phyloP scores from a whole-genome alignment of 192 early-diverging fungal genomes.

The Coemansia erecta region DNA sequence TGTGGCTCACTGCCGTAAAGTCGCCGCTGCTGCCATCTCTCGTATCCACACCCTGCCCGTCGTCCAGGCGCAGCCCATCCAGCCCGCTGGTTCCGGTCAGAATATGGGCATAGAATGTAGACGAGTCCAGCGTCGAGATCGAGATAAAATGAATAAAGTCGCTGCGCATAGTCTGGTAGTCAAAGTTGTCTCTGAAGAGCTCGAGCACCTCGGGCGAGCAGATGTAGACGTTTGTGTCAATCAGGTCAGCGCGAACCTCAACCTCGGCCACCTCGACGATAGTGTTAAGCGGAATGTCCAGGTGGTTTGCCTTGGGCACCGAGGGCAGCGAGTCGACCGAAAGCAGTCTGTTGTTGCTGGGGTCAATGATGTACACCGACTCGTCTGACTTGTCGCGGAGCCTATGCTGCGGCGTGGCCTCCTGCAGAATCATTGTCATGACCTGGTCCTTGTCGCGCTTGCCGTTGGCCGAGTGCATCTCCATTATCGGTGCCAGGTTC shows the following conservation, averaged over 20 bases:
- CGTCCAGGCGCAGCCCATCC: slow-evolving; percentile 31
- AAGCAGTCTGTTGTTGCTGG: slow-evolving; percentile 71
- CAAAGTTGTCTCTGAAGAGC: slow-evolving; percentile 96
- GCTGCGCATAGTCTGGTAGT: slow-evolving; percentile 86
- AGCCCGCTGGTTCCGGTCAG: slow-evolving; percentile 60
- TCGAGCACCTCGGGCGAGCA: slow-evolving; percentile 90
- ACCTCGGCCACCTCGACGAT: slow-evolving; percentile 58
- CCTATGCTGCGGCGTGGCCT: slow-evolving; percentile 62
- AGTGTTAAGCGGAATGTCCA: slow-evolving; percentile 48
- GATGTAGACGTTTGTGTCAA: slow-evolving; percentile 91
- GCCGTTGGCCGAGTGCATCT: slow-evolving; percentile 75
- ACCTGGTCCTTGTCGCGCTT: slow-evolving; percentile 77
- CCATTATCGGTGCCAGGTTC: slow-evolving; percentile 69
- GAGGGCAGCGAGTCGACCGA: slow-evolving; percentile 67
- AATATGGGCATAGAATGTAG: slow-evolving; percentile 81
- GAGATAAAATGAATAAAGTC: slow-evolving; percentile 92
- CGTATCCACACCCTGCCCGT: not conserved
- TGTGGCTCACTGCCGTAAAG: slow-evolving; percentile 10
- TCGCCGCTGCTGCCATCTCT: not conserved
- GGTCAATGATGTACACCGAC: slow-evolving; percentile 82
- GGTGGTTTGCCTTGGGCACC: slow-evolving; percentile 36
- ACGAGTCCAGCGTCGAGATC: slow-evolving; percentile 79
- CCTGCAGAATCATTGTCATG: slow-evolving; percentile 91
- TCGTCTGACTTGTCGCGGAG: slow-evolving; percentile 62
- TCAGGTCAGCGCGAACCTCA: slow-evolving; percentile 84